phyloP scores from a whole-genome alignment of 2,329 filamentous ascomycete genomes.

The Fusarium sp. region DNA sequence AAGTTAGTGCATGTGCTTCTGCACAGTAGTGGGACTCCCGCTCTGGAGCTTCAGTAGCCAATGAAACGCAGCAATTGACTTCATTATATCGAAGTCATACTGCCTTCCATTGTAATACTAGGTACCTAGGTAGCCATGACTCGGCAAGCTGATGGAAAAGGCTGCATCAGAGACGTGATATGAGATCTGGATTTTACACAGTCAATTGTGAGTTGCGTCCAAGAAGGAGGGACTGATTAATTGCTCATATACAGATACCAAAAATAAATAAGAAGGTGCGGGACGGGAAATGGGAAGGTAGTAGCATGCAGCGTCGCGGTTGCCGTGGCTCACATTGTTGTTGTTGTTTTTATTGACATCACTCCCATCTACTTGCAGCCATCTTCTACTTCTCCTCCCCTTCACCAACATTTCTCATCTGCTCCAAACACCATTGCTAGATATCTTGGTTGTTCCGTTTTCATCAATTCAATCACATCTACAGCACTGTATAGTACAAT shows the following conservation, averaged over 20 bases:
- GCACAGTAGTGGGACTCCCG: slow-evolving; percentile 36
- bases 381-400: slow-evolving; percentile 10
- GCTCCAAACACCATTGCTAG: slow-evolving; percentile 26
- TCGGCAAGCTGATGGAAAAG: not conserved
- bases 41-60: slow-evolving; percentile 24
- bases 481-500: slow-evolving; percentile 11
- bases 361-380: not conserved
- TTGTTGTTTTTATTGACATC: slow-evolving; percentile 39
- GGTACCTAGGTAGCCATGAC: not conserved
- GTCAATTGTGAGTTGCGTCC: not conserved
- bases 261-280: not conserved
- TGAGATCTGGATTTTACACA: not conserved
- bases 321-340: slow-evolving; percentile 35
- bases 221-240: not conserved
- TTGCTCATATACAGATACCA: not conserved
- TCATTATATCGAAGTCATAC: not conserved
- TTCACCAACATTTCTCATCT: slow-evolving; percentile 21
- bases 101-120: not conserved
- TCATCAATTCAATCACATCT: slow-evolving; percentile 31
- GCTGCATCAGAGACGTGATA: not conserved
- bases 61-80: slow-evolving; percentile 9
- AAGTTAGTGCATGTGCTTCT: not conserved
- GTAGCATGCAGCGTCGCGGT: slow-evolving; percentile 23
- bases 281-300: not conserved
- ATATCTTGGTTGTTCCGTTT: slow-evolving; percentile 30